Evolutionary conservation across 768 basidiomycete genomes (phyloP).

Genomic region (Gelatoporia subvermispora): DNA sequence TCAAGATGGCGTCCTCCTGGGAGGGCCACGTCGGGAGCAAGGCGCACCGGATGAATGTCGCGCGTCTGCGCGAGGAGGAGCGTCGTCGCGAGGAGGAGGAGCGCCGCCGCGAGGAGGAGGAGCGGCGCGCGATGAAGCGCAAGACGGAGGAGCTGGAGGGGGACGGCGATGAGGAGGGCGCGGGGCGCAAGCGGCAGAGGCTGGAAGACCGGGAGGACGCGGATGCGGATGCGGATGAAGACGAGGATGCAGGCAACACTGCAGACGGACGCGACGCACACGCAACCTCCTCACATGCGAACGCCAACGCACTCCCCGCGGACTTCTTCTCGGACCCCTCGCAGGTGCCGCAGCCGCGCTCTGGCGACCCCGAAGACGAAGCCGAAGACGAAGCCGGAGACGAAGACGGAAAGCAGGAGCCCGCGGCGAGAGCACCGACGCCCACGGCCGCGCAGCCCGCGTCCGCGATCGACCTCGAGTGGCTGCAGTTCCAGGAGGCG

Average conservation of each 20-base stretch:
- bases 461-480: slow-evolving; percentile 60
- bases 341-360: slow-evolving; percentile 36
- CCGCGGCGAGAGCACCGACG: slow-evolving; percentile 7
- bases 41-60: slow-evolving; percentile 63
- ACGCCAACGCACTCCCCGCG: slow-evolving; percentile 41
- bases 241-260: slow-evolving; percentile 7
- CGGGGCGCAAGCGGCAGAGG: slow-evolving; percentile 25
- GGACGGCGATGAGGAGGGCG: slow-evolving; percentile 6
- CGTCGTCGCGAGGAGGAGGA: slow-evolving; percentile 28
- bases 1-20: slow-evolving; percentile 84
- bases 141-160: slow-evolving; percentile 27
- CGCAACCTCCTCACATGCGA: background rate
- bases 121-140: slow-evolving; percentile 30
- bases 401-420: too few relatives aligned
- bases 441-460: slow-evolving; percentile 13
- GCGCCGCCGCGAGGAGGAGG: slow-evolving; percentile 31
- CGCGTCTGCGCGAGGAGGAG: slow-evolving; percentile 54
- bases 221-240: slow-evolving; percentile 26
- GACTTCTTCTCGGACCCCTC: slow-evolving; percentile 83
- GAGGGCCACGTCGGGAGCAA: slow-evolving; percentile 84
- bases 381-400: slow-evolving; percentile 28
- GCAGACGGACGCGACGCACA: slow-evolving; percentile 12
- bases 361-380: slow-evolving; percentile 39
- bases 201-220: slow-evolving; percentile 23
- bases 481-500: slow-evolving; percentile 65